These are phyloP conservation scores for Epichloe festucae DNA, from an alignment of 2,329 filamentous ascomycete genomes.

Conservation along the genomic window DNA sequence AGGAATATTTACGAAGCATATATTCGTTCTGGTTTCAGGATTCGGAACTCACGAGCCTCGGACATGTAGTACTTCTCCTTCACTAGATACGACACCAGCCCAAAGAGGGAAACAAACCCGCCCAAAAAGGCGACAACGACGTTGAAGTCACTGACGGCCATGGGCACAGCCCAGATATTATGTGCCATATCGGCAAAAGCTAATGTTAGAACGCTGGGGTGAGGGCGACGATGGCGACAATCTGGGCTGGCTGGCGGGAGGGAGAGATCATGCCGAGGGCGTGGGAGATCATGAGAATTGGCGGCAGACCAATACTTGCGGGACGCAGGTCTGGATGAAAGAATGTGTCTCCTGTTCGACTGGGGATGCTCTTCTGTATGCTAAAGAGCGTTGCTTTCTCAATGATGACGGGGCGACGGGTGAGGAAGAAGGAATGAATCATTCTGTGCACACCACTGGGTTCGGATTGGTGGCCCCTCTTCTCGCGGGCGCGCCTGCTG, in stretches of 20 bases:
- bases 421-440: no score
- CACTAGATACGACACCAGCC: slow-evolving; percentile 74
- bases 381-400: no score
- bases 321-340: not conserved
- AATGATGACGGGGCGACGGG: no score
- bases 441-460: no score
- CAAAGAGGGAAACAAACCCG: slow-evolving; percentile 82
- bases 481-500: no score
- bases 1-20: no score
- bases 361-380: no score
- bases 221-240: not conserved
- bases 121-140: slow-evolving; percentile 69
- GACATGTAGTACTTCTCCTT: slow-evolving; percentile 88
- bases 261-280: slow-evolving; percentile 5
- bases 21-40: not conserved
- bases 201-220: slow-evolving; percentile 11
- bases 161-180: slow-evolving; percentile 22
- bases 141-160: slow-evolving; percentile 67
- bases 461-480: no score
- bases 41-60: slow-evolving; percentile 57
- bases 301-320: not conserved
- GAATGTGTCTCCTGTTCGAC: not conserved
- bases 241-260: slow-evolving; percentile 1
- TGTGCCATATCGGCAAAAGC: slow-evolving; percentile 10
- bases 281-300: not conserved